Evolutionary conservation across 768 basidiomycete species (phyloP).

Genomic region (Leccinum longicurvipes): DNA sequence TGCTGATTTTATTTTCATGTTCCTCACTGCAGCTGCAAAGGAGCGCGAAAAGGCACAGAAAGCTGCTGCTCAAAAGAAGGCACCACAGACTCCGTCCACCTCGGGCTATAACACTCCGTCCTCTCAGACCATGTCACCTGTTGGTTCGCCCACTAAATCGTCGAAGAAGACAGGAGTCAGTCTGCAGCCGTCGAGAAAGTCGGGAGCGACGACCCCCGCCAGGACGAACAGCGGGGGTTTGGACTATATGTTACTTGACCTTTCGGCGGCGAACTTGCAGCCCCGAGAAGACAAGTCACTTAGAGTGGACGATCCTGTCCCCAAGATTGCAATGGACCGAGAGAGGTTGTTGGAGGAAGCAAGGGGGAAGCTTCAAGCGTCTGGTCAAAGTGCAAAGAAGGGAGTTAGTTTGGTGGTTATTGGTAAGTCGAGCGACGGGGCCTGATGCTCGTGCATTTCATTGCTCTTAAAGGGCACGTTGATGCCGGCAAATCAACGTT

Average conservation of each 20-base stretch:
- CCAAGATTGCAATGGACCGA: constrained; percentile 63
- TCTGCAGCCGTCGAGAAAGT: constrained; percentile 31
- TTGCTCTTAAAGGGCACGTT: constrained; percentile 72
- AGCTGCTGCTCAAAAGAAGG: constrained; percentile 43
- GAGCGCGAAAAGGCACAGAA: constrained; percentile 77
- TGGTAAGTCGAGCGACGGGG: constrained; percentile 46
- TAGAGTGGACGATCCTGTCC: constrained; percentile 46
- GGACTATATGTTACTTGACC: constrained; percentile 66
- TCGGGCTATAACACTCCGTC: constrained; percentile 39
- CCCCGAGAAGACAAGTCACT: constrained; percentile 39
- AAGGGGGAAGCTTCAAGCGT: constrained; percentile 44
- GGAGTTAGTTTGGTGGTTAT: constrained; percentile 87
- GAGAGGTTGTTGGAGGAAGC: constrained; percentile 88
- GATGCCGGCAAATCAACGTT: constrained; percentile 98
- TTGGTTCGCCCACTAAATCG: constrained; percentile 39
- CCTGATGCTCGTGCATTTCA: constrained; percentile 8
- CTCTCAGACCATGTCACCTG: constrained; percentile 44
- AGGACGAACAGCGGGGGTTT: constrained; percentile 30
- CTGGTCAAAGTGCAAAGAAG: constrained; percentile 55
- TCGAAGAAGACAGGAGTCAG: constrained; percentile 38
- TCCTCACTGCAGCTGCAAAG: constrained; percentile 58
- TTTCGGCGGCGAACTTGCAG: constrained; percentile 69
- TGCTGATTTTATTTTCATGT: constrained; percentile 35
- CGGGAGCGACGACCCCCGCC: constrained; percentile 43
- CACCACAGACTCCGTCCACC: constrained; percentile 28